Evolutionary conservation across 768 basidiomycete genomes (phyloP), one percentile per base, ranked within the genome.

Genomic region (Rhizopogon roseolus): DNA sequence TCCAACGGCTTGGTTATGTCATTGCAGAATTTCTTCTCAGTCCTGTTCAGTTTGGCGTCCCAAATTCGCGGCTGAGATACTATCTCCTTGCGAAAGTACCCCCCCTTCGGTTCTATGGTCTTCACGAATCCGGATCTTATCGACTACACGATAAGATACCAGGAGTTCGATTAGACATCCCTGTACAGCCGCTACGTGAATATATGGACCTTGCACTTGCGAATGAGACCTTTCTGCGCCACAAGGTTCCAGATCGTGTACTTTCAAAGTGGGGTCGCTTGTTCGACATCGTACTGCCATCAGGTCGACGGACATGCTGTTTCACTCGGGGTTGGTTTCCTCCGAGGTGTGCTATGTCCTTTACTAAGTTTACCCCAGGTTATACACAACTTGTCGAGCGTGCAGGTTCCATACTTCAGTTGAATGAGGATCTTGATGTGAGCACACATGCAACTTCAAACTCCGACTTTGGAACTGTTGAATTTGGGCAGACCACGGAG

Each of bases 41-140:
- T 25, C 90, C 90, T 0, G 67, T 89, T 5, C 89, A 91, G 64
- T 89, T 87, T 56, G 82, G 85, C 16, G 81, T 90, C 14, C 90
- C 90, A 7, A 93, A 92, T 62, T 93, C 90, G 17, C 82, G 90
- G 19, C 70, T 89, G 55, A 79, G 90, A 25, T 92, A 92, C 64
- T 92, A 93, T 60, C 73, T 90, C 17, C 78, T 93, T 1, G 90
- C 89, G 9, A 86, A 81, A 59, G 68, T 68, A 34, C 55, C 58
- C 14, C 74, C 81, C 6, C 61, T 76, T 6, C 25, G 53, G 16
- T 84, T 82, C 58, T 48, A 62, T 6, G 48, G 63, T 36, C 32
- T 63, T 62, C 36, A 52, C 55, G 39, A 43, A 48, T 49, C 40
- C 34, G 54, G 58, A 4, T 56, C 58, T 13, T 59, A 61, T 37